Evolutionary conservation across 2,329 filamentous ascomycete genomes (phyloP).

Genomic region (Scleromitrula shiraiana): DNA sequence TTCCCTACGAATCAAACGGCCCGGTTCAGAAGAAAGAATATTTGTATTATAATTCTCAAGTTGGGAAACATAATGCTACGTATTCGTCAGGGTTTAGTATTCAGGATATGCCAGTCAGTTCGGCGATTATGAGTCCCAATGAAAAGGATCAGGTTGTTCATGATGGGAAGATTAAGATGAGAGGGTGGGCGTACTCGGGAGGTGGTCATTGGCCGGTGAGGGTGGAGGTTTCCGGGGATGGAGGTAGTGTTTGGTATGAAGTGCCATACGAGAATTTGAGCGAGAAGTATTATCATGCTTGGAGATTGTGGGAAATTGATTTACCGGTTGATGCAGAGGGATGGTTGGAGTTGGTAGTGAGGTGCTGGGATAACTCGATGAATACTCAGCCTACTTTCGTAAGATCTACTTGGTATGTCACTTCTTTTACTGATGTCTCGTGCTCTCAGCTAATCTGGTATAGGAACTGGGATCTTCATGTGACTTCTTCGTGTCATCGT

Average conservation of each 20-base stretch:
- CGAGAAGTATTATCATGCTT: constrained; percentile 54
- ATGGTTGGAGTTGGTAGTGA: constrained; percentile 50
- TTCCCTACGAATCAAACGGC: constrained; percentile 45
- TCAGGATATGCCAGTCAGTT: constrained; percentile 61
- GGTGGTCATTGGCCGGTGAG: constrained; percentile 57
- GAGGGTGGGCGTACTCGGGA: constrained; percentile 61
- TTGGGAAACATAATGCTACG: constrained; percentile 51
- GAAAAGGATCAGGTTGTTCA: constrained; percentile 40
- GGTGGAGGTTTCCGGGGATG: constrained; percentile 60
- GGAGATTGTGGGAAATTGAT: constrained; percentile 56
- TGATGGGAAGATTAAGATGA: constrained; percentile 31
- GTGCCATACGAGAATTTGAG: constrained; percentile 53
- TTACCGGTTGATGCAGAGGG: constrained; percentile 55
- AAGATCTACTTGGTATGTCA: constrained; percentile 38
- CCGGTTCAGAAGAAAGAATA: constrained; percentile 61
- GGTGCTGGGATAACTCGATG: constrained; percentile 54
- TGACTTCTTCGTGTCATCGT: constrained; percentile 54
- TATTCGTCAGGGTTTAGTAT: constrained; percentile 59
- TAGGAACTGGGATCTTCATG: constrained; percentile 56
- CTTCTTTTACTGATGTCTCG: neutral
- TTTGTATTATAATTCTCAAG: constrained; percentile 57
- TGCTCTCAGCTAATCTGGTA: neutral
- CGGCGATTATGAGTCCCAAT: constrained; percentile 48
- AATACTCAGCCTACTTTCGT: constrained; percentile 53
- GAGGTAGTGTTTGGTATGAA: constrained; percentile 56